These are phyloP conservation scores for Ogataea neopini DNA, from an alignment of 805 yeast species.

Conservation along the genomic window DNA sequence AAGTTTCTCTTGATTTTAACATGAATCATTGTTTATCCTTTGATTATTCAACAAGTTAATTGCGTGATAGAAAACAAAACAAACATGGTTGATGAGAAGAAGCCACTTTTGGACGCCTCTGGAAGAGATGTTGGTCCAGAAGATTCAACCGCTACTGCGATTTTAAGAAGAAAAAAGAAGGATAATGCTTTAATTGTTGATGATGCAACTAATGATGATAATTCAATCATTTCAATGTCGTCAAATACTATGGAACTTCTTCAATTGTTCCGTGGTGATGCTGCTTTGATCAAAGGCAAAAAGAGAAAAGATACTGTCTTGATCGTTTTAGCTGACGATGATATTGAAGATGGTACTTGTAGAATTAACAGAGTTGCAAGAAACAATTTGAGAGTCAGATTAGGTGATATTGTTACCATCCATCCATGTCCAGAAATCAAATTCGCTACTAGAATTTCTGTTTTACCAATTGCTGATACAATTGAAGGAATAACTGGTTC, in stretches of 20 bases:
- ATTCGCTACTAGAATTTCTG: conserved; percentile 92
- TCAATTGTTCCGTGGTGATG: conserved; percentile 96
- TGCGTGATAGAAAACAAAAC: conserved; percentile 3
- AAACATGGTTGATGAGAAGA: conserved; percentile 36
- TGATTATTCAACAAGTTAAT: neutral
- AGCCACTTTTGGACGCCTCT: conserved; percentile 40
- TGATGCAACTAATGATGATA: conserved; percentile 96
- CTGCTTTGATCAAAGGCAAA: conserved; percentile 96
- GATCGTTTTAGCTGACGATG: conserved; percentile 95
- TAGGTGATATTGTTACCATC: conserved; percentile 88
- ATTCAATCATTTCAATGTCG: conserved; percentile 93
- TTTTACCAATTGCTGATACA: conserved; percentile 95
- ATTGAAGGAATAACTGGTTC: conserved; percentile 98
- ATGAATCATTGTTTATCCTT: neutral
- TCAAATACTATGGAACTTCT: conserved; percentile 93
- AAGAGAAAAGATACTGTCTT: conserved; percentile 97
- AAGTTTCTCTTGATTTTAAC: neutral
- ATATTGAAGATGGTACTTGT: conserved; percentile 92
- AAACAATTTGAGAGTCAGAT: conserved; percentile 88
- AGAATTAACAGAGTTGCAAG: conserved; percentile 94
- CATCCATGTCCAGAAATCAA: conserved; percentile 98
- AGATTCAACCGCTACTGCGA: conserved; percentile 87
- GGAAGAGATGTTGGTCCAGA: conserved; percentile 37
- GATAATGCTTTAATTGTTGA: conserved; percentile 91
- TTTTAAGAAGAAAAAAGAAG: conserved; percentile 95